phyloP scores from a whole-genome alignment of 352 stramenopile species.

The Phytophthora europaea region DNA sequence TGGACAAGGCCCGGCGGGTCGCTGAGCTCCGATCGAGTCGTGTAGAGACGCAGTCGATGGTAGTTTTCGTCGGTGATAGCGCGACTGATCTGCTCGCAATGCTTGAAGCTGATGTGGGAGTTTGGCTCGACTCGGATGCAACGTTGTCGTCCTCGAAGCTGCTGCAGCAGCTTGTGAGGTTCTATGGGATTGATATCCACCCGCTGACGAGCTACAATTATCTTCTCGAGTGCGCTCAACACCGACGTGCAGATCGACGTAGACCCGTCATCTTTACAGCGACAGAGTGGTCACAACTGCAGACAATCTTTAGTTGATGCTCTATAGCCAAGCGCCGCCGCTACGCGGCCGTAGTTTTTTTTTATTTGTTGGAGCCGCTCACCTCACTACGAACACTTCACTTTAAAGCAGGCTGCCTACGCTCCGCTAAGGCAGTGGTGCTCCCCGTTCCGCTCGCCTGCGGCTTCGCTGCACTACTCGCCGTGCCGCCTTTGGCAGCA shows the following conservation, averaged over 20 bases:
- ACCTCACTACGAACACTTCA: no score
- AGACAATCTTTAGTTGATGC: slow-evolving; percentile 2
- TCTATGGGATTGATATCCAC: slow-evolving; percentile 46
- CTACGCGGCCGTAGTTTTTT: no score
- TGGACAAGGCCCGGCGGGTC: slow-evolving; percentile 62
- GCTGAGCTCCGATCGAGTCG: slow-evolving; percentile 15
- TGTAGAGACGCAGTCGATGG: background rate
- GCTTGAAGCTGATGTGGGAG: slow-evolving; percentile 68
- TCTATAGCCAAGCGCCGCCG: no score
- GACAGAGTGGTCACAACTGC: slow-evolving; percentile 35
- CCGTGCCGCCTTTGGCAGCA: no score
- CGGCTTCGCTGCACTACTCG: no score
- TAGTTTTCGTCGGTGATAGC: slow-evolving; percentile 80
- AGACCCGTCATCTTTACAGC: slow-evolving; percentile 38
- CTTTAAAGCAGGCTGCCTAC: no score
- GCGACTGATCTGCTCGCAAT: slow-evolving; percentile 73
- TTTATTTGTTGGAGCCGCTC: no score
- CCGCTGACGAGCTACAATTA: slow-evolving; percentile 31
- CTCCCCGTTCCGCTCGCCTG: no score
- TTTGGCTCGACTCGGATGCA: slow-evolving; percentile 40
- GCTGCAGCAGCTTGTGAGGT: slow-evolving; percentile 28
- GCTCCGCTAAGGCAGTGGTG: no score
- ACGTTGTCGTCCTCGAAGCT: slow-evolving; percentile 21
- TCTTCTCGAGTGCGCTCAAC: slow-evolving; percentile 20
- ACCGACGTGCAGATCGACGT: background rate